Evolutionary conservation across 176 grass and related monocot species (phyloP), one percentile per base, ranked within the genome.

Genomic region (Eremochloa ophiuroides): DNA sequence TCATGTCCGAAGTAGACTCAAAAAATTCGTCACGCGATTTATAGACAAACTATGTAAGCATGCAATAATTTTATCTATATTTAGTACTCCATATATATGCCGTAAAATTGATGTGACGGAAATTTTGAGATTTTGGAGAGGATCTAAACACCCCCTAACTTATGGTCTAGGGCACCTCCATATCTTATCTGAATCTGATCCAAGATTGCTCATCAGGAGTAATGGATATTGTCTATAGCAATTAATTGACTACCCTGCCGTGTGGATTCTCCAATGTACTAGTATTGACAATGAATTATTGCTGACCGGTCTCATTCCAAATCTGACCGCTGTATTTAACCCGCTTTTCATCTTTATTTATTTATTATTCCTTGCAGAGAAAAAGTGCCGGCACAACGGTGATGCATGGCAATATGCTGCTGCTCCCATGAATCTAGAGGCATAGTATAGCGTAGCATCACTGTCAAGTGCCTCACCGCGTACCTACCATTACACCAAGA

Each of bases 391-490:
- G 10, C 74, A 28, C 40, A 56, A 71, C 44, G 14, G 25, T 15
- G 28, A 17, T 71, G 23, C 66, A 42, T 87, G 23, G 80, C 60
- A 82, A 63, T 41, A 0, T 50, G 47, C 3, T 14, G 39, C 10
- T 78, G 55, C 55, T 73, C 42, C 86, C 34, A 87, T 78, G 80
- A 79, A 83, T 83, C 65, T 66, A 79, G 39, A 76, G 17, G n/a
- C 44, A 35, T 31, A 78, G 73, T n/a, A n/a, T n/a, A n/a, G 14
- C 56, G 43, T 34, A 58, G 38, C 59, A 46, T 88, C 82, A 69
- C 61, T 44, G 23, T 84, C 87, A 62, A 80, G 39, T 69, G 87
- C 17, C 77, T 89, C 62, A 75, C 87, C 82, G n/a, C n/a, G n/a
- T n/a, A n/a, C n/a, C n/a, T 81, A 60, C 34, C 74, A 83, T 73